These are phyloP conservation scores for Plantago rigida DNA, from an alignment of 305 asterid genomes.

Conservation along the genomic window DNA sequence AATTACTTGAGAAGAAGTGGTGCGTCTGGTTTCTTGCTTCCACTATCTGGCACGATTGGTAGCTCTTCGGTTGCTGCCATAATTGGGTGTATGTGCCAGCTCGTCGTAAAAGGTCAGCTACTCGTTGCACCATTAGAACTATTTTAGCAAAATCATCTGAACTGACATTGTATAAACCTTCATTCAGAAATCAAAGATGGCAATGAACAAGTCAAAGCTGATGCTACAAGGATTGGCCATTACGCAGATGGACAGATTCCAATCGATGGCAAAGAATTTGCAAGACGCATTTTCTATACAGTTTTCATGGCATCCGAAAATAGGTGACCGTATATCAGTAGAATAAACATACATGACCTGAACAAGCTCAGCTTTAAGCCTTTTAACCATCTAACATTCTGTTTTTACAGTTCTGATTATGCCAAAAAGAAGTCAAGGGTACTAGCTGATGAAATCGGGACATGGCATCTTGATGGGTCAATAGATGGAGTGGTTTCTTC, in stretches of 20 bases:
- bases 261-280: slow-evolving; percentile 74
- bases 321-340: slow-evolving; percentile 39
- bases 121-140: not conserved
- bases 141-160: not conserved
- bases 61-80: slow-evolving; percentile 60
- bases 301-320: slow-evolving; percentile 89
- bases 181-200: slow-evolving; percentile 66
- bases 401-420: slow-evolving; percentile 43
- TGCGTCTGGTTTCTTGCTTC: slow-evolving; percentile 66
- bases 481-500: slow-evolving; percentile 80
- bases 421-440: slow-evolving; percentile 48
- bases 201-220: slow-evolving; percentile 78
- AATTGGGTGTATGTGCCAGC: slow-evolving; percentile 68
- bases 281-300: slow-evolving; percentile 76
- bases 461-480: slow-evolving; percentile 87
- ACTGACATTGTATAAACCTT: slow-evolving; percentile 17
- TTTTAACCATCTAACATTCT: slow-evolving; percentile 20
- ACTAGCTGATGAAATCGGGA: slow-evolving; percentile 83
- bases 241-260: slow-evolving; percentile 71
- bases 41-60: slow-evolving; percentile 53
- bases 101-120: slow-evolving; percentile 48
- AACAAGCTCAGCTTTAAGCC: slow-evolving; percentile 4
- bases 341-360: not conserved
- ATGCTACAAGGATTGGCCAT: slow-evolving; percentile 78
- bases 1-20: slow-evolving; percentile 58